Percentiles rank a stretch among this genome's conserved stretches.
Evolutionary conservation across 768 basidiomycete species (phyloP).

Genomic region (Mycena galericulata): DNA sequence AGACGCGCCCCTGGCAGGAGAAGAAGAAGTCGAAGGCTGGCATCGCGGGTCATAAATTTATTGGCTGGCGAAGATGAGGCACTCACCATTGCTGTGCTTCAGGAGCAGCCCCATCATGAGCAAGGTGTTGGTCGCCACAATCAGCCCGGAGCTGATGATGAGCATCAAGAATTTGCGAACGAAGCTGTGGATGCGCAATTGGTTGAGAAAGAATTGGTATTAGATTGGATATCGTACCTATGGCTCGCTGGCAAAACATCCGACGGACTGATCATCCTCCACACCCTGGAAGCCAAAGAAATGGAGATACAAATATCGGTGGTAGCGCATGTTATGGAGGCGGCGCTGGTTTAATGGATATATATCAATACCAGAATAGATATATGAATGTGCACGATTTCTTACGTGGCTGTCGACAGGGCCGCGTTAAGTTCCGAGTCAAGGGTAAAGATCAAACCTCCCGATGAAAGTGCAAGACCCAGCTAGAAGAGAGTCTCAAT

Average conservation of each 20-base stretch:
- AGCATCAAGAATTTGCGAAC: conserved; percentile 6
- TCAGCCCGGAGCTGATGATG: conserved; percentile 10
- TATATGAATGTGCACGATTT: too few relatives aligned
- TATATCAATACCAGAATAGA: background rate
- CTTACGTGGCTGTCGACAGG: conserved; percentile 3
- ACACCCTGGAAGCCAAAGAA: background rate
- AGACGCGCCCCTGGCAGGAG: conserved; percentile 18
- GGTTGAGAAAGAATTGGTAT: background rate
- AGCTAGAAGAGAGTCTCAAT: background rate
- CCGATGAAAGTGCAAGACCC: conserved; percentile 6
- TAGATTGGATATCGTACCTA: background rate
- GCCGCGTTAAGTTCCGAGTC: conserved; percentile 8
- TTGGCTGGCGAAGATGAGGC: background rate
- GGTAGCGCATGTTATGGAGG: conserved; percentile 7
- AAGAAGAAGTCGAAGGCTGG: conserved; percentile 11
- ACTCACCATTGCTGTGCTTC: background rate
- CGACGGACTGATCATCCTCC: conserved; percentile 7
- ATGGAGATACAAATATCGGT: conserved; percentile 10
- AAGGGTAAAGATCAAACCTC: conserved; percentile 7
- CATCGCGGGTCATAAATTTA: background rate
- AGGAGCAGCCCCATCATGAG: conserved; percentile 6
- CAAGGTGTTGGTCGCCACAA: conserved; percentile 18
- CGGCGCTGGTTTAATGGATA: background rate
- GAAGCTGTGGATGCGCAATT: background rate
- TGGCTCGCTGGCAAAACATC: background rate